Evolutionary conservation across 768 basidiomycete genomes (phyloP).

Genomic region (Gloeopeniophorella convolvens): DNA sequence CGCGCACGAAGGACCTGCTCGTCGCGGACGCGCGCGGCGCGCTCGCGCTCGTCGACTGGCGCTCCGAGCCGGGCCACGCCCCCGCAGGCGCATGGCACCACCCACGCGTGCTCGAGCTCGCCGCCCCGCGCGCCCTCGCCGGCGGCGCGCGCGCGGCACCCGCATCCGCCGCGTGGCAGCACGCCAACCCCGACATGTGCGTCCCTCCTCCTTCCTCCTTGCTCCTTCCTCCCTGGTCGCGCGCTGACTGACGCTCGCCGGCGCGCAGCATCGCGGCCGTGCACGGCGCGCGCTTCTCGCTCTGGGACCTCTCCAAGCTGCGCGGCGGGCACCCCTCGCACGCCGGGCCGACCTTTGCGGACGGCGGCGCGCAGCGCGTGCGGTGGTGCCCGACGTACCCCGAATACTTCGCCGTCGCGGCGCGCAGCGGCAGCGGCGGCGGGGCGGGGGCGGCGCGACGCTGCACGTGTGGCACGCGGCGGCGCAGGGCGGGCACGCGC

Average conservation of each 20-base stretch:
- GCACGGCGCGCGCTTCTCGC: conserved; percentile 61
- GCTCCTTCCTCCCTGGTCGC: not conserved
- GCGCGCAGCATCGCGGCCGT: conserved; percentile 60
- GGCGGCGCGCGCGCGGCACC: conserved; percentile 42
- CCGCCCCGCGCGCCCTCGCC: conserved; percentile 60
- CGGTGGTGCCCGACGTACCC: conserved; percentile 77
- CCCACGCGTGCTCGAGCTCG: conserved; percentile 59
- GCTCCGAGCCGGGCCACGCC: conserved; percentile 52
- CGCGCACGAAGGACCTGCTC: conserved; percentile 71
- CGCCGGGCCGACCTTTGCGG: conserved; percentile 56
- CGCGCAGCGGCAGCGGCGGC: conserved; percentile 32
- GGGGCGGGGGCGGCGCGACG: conserved; percentile 37
- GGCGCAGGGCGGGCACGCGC: conserved; percentile 55
- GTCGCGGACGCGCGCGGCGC: conserved; percentile 71
- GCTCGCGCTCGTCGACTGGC: conserved; percentile 79
- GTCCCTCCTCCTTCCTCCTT: conserved; percentile 24
- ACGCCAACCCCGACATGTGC: conserved; percentile 66
- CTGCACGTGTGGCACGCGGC: conserved; percentile 62
- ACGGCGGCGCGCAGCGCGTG: conserved; percentile 64
- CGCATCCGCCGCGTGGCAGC: conserved; percentile 64
- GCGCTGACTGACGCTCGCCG: not conserved
- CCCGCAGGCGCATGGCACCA: conserved; percentile 53
- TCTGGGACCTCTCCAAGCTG: conserved; percentile 72
- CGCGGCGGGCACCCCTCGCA: conserved; percentile 66
- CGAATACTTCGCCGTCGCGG: conserved; percentile 73